These are phyloP conservation scores for Penicillium flavigenum DNA, from an alignment of 495 filamentous ascomycete genomes.

Conservation along the genomic window DNA sequence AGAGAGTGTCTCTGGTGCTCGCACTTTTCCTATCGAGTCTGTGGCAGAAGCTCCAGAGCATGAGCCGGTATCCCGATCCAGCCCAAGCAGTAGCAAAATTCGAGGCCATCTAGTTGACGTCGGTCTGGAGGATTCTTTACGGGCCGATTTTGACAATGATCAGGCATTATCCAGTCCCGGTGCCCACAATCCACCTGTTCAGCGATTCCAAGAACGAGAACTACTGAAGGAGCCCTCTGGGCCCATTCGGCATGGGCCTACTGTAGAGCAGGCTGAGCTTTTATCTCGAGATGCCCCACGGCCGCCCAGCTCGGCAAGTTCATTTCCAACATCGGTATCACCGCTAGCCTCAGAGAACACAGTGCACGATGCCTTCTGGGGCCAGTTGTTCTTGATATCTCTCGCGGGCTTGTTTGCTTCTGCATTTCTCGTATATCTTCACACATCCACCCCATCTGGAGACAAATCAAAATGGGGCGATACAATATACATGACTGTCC, in stretches of 20 bases:
- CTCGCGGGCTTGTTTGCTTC: slow-evolving; percentile 80
- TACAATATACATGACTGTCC: slow-evolving; percentile 88
- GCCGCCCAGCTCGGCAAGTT: slow-evolving; percentile 44
- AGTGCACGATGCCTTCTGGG: slow-evolving; percentile 86
- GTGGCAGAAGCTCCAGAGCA: slow-evolving; percentile 35
- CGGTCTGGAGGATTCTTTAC: slow-evolving; percentile 69
- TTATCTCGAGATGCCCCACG: slow-evolving; percentile 36
- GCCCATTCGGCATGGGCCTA: slow-evolving; percentile 40
- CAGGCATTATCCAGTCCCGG: slow-evolving; percentile 58
- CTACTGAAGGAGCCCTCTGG: slow-evolving; percentile 33
- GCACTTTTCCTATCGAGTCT: slow-evolving; percentile 29
- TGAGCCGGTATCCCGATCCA: slow-evolving; percentile 30
- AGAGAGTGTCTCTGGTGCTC: slow-evolving; percentile 25
- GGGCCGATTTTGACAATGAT: slow-evolving; percentile 41
- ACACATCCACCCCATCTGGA: slow-evolving; percentile 67
- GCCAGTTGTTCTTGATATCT: slow-evolving; percentile 83
- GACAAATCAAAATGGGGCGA: slow-evolving; percentile 71
- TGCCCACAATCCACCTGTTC: slow-evolving; percentile 76
- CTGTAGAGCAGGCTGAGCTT: slow-evolving; percentile 49
- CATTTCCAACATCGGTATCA: slow-evolving; percentile 44
- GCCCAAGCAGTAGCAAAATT: slow-evolving; percentile 54
- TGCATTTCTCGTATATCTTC: slow-evolving; percentile 82
- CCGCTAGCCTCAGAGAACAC: slow-evolving; percentile 55
- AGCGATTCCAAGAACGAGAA: slow-evolving; percentile 68
- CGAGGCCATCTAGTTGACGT: slow-evolving; percentile 82